Base-by-base conservation (phyloP, 495 filamentous ascomycete genomes). In the Aspergillus wentii region DNA sequence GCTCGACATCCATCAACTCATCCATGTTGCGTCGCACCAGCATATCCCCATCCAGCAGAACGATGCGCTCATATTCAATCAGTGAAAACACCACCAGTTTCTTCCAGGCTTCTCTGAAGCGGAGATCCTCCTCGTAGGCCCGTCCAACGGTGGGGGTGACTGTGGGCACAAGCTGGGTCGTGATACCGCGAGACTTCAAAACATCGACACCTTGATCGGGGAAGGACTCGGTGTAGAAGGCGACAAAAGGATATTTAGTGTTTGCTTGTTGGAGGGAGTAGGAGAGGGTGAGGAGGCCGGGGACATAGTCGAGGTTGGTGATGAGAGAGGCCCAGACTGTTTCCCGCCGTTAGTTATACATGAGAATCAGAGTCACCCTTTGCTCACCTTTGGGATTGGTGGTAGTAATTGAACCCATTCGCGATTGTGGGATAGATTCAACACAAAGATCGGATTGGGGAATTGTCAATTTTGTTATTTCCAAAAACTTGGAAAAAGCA, bases 1-100 rank as follows among this genome's bases (percentile, higher is more conserved):
- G 71, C 45, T 69, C 56, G 5, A 92, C 18, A 5, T 85, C 79
- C 84, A 91, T 90, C 34, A 94, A 60, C 59, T 89, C 86, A 51
- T 94, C 87, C 82, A 94, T 90, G 54, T 88, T 89, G 40, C 67
- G 62, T 35, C 78, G 62, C 4, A 86, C 75, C 14, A 90, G 51
- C 86, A 91, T 94, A 58, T 94, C 87, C 48, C 79, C 80, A 58
- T 94, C 87, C 13, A 94, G 72, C 56, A 82, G 79, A 13, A 89
- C 78, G 16, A 94, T 71, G 11, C 86, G 70, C 4, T 82, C 74
- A 59, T 85, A 91, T 46, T 85, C 75, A 10, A 62, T 61, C 8
- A 91, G 68, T 8, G 74, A 76, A 52, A 91, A 94, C 2, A 80
- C 76, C 11, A 77, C 76, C n/a, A 94, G 72, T 61, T 94, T 94